These are phyloP conservation scores for Dendrobium catenatum DNA, from an alignment of 106 monocot species.

Conservation along the genomic window DNA sequence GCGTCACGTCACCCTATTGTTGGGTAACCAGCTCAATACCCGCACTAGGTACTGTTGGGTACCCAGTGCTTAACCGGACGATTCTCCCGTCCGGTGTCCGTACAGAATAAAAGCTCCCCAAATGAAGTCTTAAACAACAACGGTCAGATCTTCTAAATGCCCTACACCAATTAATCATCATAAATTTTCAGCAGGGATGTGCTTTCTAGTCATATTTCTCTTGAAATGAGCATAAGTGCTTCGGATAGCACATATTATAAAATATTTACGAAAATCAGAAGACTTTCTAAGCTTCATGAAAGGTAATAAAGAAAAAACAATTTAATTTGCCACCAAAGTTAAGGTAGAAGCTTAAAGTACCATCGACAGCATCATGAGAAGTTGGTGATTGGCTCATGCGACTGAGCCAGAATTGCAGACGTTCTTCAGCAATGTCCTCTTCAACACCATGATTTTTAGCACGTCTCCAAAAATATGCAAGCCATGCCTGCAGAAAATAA, in stretches of 20 bases:
- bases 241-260: not conserved
- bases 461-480: constrained; percentile 80
- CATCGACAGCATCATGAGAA: constrained; percentile 89
- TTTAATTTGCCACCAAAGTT: not conserved
- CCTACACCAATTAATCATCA: no score
- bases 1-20: no score
- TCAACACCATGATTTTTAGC: constrained; percentile 65
- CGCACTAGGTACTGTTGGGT: no score
- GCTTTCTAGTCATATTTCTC: no score
- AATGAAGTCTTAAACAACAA: no score
- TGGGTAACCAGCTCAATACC: no score
- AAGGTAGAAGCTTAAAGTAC: constrained; percentile 18
- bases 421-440: constrained; percentile 79
- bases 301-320: not conserved
- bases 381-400: constrained; percentile 44
- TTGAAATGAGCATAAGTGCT: not conserved
- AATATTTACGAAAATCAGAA: not conserved
- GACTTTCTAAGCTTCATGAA: not conserved
- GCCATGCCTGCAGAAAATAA: constrained; percentile 56
- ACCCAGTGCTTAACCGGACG: no score
- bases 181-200: no score
- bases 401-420: constrained; percentile 54
- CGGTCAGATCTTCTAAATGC: no score
- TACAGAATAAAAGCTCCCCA: no score
- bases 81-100: no score